These are phyloP conservation scores for Cercospora sesami DNA, from an alignment of 2,329 filamentous ascomycete species.

Conservation along the genomic window DNA sequence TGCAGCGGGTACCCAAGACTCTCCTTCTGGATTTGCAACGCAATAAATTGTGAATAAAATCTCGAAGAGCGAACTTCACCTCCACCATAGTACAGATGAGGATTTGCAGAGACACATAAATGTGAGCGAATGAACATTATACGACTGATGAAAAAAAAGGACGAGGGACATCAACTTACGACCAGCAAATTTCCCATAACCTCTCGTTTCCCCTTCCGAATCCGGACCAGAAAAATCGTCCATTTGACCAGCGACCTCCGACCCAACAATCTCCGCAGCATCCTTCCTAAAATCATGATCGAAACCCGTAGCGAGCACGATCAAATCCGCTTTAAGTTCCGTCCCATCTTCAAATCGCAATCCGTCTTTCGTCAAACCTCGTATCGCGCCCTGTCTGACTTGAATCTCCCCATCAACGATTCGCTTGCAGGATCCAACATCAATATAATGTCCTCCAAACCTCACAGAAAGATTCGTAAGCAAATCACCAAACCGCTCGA, in stretches of 20 bases:
- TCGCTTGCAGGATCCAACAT: constrained; percentile 47
- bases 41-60: constrained; percentile 52
- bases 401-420: constrained; percentile 50
- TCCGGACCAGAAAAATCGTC: constrained; percentile 51
- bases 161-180: constrained; percentile 35
- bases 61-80: constrained; percentile 46
- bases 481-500: constrained; percentile 44
- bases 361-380: constrained; percentile 42
- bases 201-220: constrained; percentile 50
- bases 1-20: constrained; percentile 10
- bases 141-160: not conserved
- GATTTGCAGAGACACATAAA: constrained; percentile 30
- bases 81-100: constrained; percentile 49
- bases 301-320: constrained; percentile 52
- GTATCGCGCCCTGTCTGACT: constrained; percentile 44
- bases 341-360: constrained; percentile 48
- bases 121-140: constrained; percentile 15
- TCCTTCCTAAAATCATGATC: constrained; percentile 46
- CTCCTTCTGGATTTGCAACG: constrained; percentile 47
- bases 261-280: constrained; percentile 44
- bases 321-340: constrained; percentile 47
- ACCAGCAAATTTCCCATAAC: constrained; percentile 43
- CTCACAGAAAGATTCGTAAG: constrained; percentile 45
- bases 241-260: constrained; percentile 43
- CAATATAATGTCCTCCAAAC: constrained; percentile 52